phyloP scores from a whole-genome alignment of 164 flowering plant species.

The Kingdonia uniflora region DNA sequence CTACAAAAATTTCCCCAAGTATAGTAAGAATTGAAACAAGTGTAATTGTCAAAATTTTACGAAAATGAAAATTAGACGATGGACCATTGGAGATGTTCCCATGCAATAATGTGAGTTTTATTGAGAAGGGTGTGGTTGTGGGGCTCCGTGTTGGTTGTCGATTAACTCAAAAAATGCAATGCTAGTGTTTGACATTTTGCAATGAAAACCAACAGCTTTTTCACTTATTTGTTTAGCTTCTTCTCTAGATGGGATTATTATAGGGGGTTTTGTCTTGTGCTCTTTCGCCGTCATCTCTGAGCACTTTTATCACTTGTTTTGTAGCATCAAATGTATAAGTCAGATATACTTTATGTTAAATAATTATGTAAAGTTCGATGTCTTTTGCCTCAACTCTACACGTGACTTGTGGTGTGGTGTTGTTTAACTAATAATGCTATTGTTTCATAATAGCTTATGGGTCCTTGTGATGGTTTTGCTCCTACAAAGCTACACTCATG shows the following conservation, averaged over 20 bases:
- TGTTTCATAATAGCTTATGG: neutral
- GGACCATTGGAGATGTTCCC: too few relatives aligned
- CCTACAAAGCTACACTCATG: too few relatives aligned
- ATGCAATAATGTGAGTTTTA: too few relatives aligned
- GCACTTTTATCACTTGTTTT: neutral
- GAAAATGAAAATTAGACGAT: too few relatives aligned
- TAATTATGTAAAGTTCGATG: neutral
- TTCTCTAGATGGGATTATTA: neutral
- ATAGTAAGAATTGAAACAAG: too few relatives aligned
- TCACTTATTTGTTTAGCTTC: neutral
- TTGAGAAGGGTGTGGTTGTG: too few relatives aligned
- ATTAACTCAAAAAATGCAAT: too few relatives aligned
- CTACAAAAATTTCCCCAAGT: too few relatives aligned
- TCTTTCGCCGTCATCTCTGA: conserved; percentile 3
- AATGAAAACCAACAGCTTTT: neutral
- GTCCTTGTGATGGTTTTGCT: neutral
- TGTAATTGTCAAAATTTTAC: too few relatives aligned
- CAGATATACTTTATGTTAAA: neutral
- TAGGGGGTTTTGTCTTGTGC: neutral
- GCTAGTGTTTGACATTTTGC: conserved; percentile 5
- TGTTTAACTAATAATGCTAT: neutral
- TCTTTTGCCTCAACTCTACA: neutral
- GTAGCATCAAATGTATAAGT: neutral
- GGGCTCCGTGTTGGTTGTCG: too few relatives aligned
- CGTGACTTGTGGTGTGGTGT: neutral